Base-by-base conservation (phyloP, 352 stramenopile species). In the Phytophthora pseudosyringae region DNA sequence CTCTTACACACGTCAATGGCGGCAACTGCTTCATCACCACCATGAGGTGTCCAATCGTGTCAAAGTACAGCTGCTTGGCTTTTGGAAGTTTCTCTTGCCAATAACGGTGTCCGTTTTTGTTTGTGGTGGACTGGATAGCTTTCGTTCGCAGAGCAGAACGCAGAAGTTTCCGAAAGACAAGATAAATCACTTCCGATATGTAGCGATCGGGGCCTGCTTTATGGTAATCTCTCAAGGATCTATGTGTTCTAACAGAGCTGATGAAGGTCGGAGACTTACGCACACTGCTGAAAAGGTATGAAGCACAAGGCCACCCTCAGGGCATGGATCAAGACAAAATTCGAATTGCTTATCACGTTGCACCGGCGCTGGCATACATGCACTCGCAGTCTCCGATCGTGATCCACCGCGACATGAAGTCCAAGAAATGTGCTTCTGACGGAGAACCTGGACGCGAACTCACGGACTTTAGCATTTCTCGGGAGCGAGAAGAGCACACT, bases 391-490 rank as follows among this genome's bases (percentile, higher is more conserved):
- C 21, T 21, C 21, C 21, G 21, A 21, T 21, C 2, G 21, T 21
- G 21, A 21, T 21, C 21, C 21, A 21, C 21, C 21, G 21, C 21
- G 70, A 86, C 33, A 39, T 81, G 25, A 81, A 83, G 35, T 86
- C 73, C 29, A 73, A 65, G 41, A 83, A 83, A 81, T 38, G 61
- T 86, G 8, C 59, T 86, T 13, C 36, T 86, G 0, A 48, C 65
- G 31, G 33, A 21, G 21, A 21, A 21, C 21, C 21, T 21, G 21
- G 21, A 66, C 8, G 63, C 76, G 21, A 85, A 55, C 25, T 85
- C 29, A 71, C 71, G 1, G 73, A 80, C 48, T 82, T 85, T 47
- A 73, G 76, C 4, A 59, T 67, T 6, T 71, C 69, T 0, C 39
- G 69, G 7, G 53, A 67, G 21, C 28, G 56, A 18, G 38, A 56